Evolutionary conservation across 345 rosid species (phyloP).

Genomic region (Hevea brasiliensis): DNA sequence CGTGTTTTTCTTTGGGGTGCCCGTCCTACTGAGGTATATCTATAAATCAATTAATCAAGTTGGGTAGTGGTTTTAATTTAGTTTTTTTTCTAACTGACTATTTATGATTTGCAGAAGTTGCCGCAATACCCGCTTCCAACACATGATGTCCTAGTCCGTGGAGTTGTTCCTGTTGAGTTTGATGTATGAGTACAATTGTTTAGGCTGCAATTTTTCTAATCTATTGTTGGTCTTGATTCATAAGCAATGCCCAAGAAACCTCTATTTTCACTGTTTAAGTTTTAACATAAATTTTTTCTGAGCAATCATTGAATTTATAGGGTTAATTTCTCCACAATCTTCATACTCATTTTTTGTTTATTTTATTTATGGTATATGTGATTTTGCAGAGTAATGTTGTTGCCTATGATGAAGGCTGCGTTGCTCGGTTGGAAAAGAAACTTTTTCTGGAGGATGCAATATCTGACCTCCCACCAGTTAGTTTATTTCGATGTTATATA

Average conservation of each 20-base stretch:
- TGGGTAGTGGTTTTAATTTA: neutral
- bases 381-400: conserved; percentile 42
- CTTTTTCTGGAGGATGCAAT: conserved; percentile 54
- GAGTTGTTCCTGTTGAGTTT: conserved; percentile 55
- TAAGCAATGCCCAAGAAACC: neutral
- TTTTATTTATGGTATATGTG: neutral
- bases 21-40: conserved; percentile 46
- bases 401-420: conserved; percentile 45
- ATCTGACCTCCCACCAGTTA: conserved; percentile 57
- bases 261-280: no score
- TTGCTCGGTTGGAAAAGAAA: conserved; percentile 31
- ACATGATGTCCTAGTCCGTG: conserved; percentile 64
- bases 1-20: conserved; percentile 87
- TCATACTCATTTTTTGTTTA: neutral
- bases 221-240: neutral
- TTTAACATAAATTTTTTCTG: no score
- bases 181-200: conserved; percentile 39
- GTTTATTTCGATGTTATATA: conserved; percentile 2
- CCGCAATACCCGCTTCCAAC: conserved; percentile 84
- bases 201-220: neutral
- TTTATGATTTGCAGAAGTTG: conserved; percentile 39
- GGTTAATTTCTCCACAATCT: no score
- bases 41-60: no score
- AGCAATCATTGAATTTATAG: no score
- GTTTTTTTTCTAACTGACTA: neutral